Conservation (phyloP, 306 rosid species). For the Acacia melanoxylon region DNA sequence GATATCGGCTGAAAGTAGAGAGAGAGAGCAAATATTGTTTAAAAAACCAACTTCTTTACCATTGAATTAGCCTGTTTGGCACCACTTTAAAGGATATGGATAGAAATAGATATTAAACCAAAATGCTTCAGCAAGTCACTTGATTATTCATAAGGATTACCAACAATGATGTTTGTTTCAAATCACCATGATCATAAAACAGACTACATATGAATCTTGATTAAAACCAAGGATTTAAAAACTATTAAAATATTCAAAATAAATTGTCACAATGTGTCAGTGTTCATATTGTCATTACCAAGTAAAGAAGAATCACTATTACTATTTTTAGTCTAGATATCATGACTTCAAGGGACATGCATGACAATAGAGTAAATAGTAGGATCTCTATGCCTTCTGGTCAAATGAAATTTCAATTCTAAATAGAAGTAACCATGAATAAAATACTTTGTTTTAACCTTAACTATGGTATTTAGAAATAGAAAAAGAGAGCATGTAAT, state of each 20-base stretch:
- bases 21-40: neutral
- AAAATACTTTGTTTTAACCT: neutral
- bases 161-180: slow-evolving; percentile 16
- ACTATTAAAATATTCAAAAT: neutral
- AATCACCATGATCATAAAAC: neutral
- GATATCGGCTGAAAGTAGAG: too few species aligned
- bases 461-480: neutral
- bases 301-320: neutral
- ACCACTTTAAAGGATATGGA: neutral
- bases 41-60: neutral
- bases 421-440: neutral
- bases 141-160: neutral
- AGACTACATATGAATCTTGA: slow-evolving; percentile 10
- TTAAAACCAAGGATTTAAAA: slow-evolving; percentile 7
- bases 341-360: neutral
- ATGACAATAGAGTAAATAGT: neutral
- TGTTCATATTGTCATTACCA: neutral
- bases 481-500: slow-evolving; percentile 3
- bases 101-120: neutral
- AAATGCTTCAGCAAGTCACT: slow-evolving; percentile 13
- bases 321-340: neutral
- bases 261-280: neutral
- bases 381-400: slow-evolving; percentile 2
- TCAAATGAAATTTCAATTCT: slow-evolving; percentile 11
- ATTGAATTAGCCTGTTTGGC: neutral